Conservation (phyloP, 2,329 filamentous ascomycete species). For the Orbilia blumenaviensis region DNA sequence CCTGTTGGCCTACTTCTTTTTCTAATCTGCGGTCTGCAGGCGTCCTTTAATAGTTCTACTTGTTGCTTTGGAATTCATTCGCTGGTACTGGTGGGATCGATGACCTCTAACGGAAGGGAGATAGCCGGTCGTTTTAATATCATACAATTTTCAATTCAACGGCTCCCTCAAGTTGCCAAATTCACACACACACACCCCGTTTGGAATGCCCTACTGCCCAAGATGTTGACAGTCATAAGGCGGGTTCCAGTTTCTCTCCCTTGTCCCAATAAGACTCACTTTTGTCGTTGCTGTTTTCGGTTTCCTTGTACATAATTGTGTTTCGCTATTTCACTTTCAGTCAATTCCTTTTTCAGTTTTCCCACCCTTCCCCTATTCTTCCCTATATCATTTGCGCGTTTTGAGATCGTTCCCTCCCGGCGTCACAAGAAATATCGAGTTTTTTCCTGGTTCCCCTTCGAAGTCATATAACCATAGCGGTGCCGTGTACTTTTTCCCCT, state of each 20-base stretch:
- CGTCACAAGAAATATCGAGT: slow-evolving; percentile 17
- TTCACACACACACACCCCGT: no score
- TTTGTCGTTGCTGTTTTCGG: slow-evolving; percentile 7
- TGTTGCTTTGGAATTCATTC: slow-evolving; percentile 7
- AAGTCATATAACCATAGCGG: slow-evolving; percentile 47
- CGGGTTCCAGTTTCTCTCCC: neutral
- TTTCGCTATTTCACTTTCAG: neutral
- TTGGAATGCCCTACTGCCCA: neutral
- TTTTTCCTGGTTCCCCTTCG: neutral
- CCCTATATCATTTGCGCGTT: neutral
- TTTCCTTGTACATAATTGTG: slow-evolving; percentile 45
- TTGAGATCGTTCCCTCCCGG: slow-evolving; percentile 12
- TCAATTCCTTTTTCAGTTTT: neutral
- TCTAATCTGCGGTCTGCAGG: slow-evolving; percentile 66
- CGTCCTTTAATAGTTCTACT: slow-evolving; percentile 18
- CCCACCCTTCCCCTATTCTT: neutral
- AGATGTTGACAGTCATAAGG: neutral
- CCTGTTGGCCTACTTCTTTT: slow-evolving; percentile 94
- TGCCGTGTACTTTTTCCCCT: slow-evolving; percentile 29
- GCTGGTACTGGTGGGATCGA: neutral
- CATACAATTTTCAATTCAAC: neutral
- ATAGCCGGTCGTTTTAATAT: slow-evolving; percentile 4
- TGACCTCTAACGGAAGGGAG: neutral
- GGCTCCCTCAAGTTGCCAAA: neutral
- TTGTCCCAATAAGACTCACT: neutral